Evolutionary conservation across 2,329 filamentous ascomycete species (phyloP), one percentile per base, ranked within the genome.

Genomic region (Fusarium kyushuense): DNA sequence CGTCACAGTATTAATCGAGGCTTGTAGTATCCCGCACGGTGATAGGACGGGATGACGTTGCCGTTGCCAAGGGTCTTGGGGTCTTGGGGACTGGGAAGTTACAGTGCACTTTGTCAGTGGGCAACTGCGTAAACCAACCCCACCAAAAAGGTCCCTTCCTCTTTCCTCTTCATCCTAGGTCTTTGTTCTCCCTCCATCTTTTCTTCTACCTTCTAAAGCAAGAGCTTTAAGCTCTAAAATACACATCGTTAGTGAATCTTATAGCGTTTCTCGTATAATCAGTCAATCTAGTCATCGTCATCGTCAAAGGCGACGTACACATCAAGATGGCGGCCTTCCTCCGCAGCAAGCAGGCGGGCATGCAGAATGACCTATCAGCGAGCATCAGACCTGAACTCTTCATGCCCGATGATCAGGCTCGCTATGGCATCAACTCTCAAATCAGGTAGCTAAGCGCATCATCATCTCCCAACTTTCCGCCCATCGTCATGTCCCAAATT

Each of bases 301-400:
- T 41, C 57, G 49, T 14, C 55, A 41, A 35, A 42, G 45, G 57
- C 59, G 54, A 63, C 65, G 54, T 51, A 59, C 54, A 42, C 45
- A 55, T 30, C 69, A 76, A 60, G 48, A 97, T 97, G 94, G 89
- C 94, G 56, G 89, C 92, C 74, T 95, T 98, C 77, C 83, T 99
- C 67, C 87, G 96, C 77, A 92, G 92, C 73, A 97, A 97, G 85
- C 96, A 98, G 85, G 89, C 93, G 58, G 96, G 96, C 75, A 91
- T 99, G 73, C 91, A 94, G 77, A 92, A 91, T 80, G 96, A 98
- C 81, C 86, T 99, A 70, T 97, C 94, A 53, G 89, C 90, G 19
- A 92, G 90, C 70, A 89, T 98, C 67, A 84, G 88, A 19, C 87
- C 93, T 36, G 92, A 93, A 65, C 82, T 92, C 16, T 97, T 98